A percentile compares a stretch with the other conserved stretches of the same genome.
phyloP scores from a whole-genome alignment of 2,329 filamentous ascomycete genomes.

The Arthrobotrys musiformis region DNA sequence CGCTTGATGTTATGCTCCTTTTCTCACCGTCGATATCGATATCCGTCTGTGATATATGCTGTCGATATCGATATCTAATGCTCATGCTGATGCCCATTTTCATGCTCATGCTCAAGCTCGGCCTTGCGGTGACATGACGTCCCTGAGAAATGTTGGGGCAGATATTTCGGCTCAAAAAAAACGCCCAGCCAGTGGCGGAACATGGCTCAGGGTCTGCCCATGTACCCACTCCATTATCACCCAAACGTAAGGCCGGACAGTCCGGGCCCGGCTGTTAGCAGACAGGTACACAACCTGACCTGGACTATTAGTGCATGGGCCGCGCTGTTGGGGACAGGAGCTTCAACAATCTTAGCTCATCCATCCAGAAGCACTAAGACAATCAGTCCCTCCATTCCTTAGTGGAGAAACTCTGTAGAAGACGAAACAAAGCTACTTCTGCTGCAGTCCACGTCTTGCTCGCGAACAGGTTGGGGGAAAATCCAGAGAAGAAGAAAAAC shows the following conservation, averaged over 20 bases:
- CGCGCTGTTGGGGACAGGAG: slow-evolving; percentile 46
- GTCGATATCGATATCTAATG: not conserved
- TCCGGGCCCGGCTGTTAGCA: slow-evolving; percentile 17
- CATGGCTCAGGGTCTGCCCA: slow-evolving; percentile 49
- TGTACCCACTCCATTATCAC: slow-evolving; percentile 10
- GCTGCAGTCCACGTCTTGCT: slow-evolving; percentile 33
- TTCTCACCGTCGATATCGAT: not conserved
- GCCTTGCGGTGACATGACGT: slow-evolving; percentile 32
- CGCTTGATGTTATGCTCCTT: not conserved
- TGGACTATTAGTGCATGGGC: no score
- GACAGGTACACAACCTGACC: not conserved
- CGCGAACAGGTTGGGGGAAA: slow-evolving; percentile 49
- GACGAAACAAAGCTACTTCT: not conserved
- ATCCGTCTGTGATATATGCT: no score
- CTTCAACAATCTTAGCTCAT: slow-evolving; percentile 54
- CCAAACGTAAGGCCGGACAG: slow-evolving; percentile 31
- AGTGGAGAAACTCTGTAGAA: no score
- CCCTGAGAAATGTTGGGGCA: slow-evolving; percentile 49
- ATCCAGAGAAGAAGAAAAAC: not conserved
- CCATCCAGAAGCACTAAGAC: slow-evolving; percentile 7
- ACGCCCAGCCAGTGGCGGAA: slow-evolving; percentile 9
- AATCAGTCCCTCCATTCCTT: not conserved
- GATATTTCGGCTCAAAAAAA: slow-evolving; percentile 21
- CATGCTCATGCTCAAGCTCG: not conserved
- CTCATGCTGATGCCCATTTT: no score